Percentiles rank a stretch among this genome's conserved stretches.
Evolutionary conservation across 1,284 basidiomycete genomes (phyloP).

Genomic region (Golubevia pallescens): DNA sequence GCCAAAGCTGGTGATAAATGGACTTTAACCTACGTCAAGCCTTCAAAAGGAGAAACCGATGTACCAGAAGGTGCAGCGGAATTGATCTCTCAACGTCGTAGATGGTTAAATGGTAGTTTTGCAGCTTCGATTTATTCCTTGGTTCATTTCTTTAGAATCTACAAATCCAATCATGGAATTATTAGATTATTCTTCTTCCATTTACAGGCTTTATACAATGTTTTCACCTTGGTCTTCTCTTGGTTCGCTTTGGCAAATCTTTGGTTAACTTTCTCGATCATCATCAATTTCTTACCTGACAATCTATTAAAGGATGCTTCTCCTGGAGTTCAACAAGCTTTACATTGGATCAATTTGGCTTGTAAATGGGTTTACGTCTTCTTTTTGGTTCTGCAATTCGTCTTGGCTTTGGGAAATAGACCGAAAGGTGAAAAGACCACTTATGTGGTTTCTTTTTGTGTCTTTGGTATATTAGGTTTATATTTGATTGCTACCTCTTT

Average conservation of each 20-base stretch:
- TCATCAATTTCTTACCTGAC: conserved; percentile 82
- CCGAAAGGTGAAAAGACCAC: conserved; percentile 89
- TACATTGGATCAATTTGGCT: conserved; percentile 81
- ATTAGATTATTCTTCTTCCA: conserved; percentile 78
- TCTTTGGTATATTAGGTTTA: conserved; percentile 63
- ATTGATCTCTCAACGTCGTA: conserved; percentile 90
- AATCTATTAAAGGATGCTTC: conserved; percentile 37
- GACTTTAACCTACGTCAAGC: conserved; percentile 92
- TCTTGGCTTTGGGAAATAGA: conserved; percentile 91
- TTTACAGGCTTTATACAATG: conserved; percentile 76
- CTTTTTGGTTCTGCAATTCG: conserved; percentile 79
- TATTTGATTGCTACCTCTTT: conserved; percentile 58
- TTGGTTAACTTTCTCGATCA: conserved; percentile 94
- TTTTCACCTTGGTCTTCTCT: conserved; percentile 62
- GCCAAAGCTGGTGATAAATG: conserved; percentile 83
- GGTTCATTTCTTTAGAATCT: conserved; percentile 92
- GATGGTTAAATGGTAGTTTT: conserved; percentile 96
- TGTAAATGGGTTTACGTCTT: conserved; percentile 87
- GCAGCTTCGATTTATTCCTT: conserved; percentile 92
- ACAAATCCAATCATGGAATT: conserved; percentile 69
- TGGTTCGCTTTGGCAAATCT: conserved; percentile 79
- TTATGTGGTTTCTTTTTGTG: conserved; percentile 81
- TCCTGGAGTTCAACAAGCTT: conserved; percentile 34
- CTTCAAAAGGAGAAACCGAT: conserved; percentile 92
- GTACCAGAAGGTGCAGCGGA: conserved; percentile 88